Evolutionary conservation across 495 filamentous ascomycete genomes (phyloP), one percentile per base, ranked within the genome.

Genomic region (Podospora anserina): DNA sequence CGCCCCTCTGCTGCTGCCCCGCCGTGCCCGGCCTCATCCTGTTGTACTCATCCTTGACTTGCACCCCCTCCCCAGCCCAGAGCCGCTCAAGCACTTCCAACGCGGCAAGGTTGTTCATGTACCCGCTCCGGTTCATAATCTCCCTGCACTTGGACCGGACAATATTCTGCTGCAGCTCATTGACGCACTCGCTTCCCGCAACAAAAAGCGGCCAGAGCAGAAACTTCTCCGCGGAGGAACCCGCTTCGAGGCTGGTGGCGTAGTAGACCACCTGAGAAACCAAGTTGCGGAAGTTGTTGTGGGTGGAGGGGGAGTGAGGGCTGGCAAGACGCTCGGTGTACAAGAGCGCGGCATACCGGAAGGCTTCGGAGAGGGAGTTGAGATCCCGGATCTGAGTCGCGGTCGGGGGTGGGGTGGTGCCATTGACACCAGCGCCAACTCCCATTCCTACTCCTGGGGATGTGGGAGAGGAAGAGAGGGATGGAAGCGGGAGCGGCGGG

Each of bases 141-240:
- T 94, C 92, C 54, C 88, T 82, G 81, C 93, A 97, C 63, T 93
- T 87, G 71, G 87, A 80, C 20, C 92, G 87, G 60, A 98, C 89
- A 61, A 93, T 85, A 34, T 85, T 83, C 65, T 94, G 89, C 69
- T 97, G 91, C 53, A 88, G 81, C 70, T 92, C 90, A 65, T 90
- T 88, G 64, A 96, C 91, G 75, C 93, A 96, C 81, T 97, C 94
- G 26, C 91, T 92, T 32, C 94, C 94, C 0, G 89, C 90, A 62
- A 97, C 90, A 76, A 97, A 97, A 11, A 97, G 84, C 9, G 94
- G 94, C 94, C 94, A 98, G 2, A 98, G 87, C 27, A 98, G 82
- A 72, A 95, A 97, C 74, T 96, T 94, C 77, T 95, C 91, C 60
- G 87, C 84, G 68, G 78, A 82, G 70, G 82, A 84, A 61, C 83